phyloP scores from a whole-genome alignment of 2,329 filamentous ascomycete genomes.

The Colletotrichum phormii region DNA sequence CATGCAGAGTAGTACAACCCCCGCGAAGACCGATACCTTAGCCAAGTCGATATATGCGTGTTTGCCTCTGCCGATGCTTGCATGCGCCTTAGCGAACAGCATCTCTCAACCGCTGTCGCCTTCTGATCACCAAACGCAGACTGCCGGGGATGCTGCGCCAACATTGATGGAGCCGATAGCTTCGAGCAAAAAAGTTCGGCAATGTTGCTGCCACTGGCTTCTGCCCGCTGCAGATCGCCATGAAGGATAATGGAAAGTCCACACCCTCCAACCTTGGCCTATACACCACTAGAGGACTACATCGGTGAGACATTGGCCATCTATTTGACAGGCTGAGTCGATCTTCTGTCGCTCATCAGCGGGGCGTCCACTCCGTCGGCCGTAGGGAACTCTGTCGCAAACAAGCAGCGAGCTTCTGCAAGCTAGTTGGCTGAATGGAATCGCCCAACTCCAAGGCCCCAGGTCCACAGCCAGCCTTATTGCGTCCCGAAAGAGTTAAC shows the following conservation, averaged over 20 bases:
- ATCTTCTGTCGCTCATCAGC: not conserved
- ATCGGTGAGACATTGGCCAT: constrained; percentile 9
- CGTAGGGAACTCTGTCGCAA: not conserved
- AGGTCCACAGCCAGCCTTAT: constrained; percentile 25
- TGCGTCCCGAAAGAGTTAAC: not conserved
- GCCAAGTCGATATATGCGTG: not conserved
- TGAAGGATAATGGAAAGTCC: not conserved
- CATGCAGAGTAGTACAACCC: not conserved
- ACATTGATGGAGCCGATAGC: not conserved
- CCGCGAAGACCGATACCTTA: not conserved
- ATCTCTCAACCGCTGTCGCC: not conserved
- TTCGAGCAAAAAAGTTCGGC: not conserved
- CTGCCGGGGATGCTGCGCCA: not conserved
- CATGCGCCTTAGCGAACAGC: constrained; percentile 17
- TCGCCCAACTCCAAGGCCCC: not conserved
- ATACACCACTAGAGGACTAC: not conserved
- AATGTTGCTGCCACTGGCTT: not conserved
- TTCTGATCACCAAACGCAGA: not conserved
- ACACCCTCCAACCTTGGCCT: not conserved
- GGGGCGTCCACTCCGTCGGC: not conserved
- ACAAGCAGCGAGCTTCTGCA: not conserved
- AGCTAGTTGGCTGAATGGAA: constrained; percentile 4
- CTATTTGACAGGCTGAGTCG: not conserved
- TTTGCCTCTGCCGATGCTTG: constrained; percentile 1
- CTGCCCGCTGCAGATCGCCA: constrained; percentile 6